phyloP scores from a whole-genome alignment of 2,329 filamentous ascomycete genomes.

The Dactylellina parvicollis region DNA sequence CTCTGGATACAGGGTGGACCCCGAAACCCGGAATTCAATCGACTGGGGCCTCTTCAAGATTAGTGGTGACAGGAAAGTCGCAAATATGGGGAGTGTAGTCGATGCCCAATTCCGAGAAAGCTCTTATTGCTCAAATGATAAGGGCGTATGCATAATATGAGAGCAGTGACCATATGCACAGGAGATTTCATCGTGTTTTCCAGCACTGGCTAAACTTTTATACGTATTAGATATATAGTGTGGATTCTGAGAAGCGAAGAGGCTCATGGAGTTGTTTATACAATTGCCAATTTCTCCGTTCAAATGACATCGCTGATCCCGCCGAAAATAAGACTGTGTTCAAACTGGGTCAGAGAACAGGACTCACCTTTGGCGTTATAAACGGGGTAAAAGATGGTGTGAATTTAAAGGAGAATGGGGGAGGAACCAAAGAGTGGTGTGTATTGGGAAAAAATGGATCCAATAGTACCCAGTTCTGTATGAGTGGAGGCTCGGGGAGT shows the following conservation, averaged over 20 bases:
- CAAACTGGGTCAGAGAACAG: not conserved
- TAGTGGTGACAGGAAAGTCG: not conserved
- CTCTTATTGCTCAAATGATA: no score
- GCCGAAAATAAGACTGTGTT: not conserved
- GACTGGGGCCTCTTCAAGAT: conserved; percentile 14
- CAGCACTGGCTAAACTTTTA: no score
- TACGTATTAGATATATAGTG: no score
- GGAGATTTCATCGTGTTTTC: no score
- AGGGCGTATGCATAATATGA: no score
- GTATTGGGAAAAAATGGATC: not conserved
- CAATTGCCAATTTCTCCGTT: not conserved
- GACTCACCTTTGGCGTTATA: not conserved
- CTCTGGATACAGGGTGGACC: conserved; percentile 9
- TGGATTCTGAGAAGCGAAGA: not conserved
- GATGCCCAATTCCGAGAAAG: no score
- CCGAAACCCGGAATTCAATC: not conserved
- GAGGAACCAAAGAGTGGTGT: conserved; percentile 1
- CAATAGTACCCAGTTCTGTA: not conserved
- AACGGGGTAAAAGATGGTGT: conserved; percentile 8
- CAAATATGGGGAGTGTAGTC: conserved; percentile 3
- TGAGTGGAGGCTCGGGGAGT: conserved; percentile 5
- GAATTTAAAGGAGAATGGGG: not conserved
- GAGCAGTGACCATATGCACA: no score
- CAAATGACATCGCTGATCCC: not conserved
- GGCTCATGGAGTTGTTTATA: not conserved